These are phyloP conservation scores for Calocybe indica DNA, from an alignment of 768 basidiomycete genomes.

Conservation along the genomic window DNA sequence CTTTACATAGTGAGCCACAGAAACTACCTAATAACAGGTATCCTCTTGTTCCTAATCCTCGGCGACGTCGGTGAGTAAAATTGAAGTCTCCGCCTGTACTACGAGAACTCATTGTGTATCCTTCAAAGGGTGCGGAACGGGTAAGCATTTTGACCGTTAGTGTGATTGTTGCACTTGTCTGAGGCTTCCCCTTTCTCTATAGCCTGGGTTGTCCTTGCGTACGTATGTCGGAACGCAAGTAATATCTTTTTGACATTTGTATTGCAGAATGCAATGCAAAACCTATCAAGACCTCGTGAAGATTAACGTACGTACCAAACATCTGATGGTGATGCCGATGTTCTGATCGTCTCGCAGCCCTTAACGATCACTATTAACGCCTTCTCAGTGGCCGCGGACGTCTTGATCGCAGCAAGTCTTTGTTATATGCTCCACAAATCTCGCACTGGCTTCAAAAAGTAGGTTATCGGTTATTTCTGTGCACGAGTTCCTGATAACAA, in stretches of 20 bases:
- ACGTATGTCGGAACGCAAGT: constrained; percentile 7
- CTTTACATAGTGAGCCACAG: constrained; percentile 32
- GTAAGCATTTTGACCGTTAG: constrained; percentile 15
- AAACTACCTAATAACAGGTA: constrained; percentile 24
- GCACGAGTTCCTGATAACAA: neutral
- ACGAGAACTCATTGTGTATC: neutral
- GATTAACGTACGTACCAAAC: constrained; percentile 25
- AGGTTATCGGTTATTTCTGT: neutral
- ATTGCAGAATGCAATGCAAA: constrained; percentile 25
- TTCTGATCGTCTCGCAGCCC: constrained; percentile 19
- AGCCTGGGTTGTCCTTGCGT: constrained; percentile 41
- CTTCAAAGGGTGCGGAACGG: constrained; percentile 24
- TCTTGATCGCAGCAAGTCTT: constrained; percentile 43
- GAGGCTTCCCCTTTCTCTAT: neutral
- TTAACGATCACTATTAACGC: constrained; percentile 49
- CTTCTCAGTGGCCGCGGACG: constrained; percentile 38
- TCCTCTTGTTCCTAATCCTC: constrained; percentile 25
- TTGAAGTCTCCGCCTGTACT: neutral
- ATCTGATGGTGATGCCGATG: neutral
- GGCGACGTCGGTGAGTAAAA: constrained; percentile 22
- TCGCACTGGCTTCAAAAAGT: constrained; percentile 48
- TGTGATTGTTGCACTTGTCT: neutral
- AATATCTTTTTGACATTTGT: neutral
- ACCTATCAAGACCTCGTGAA: constrained; percentile 29
- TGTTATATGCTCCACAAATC: constrained; percentile 39